Percentiles rank a stretch among this genome's conserved stretches.
phyloP scores from a whole-genome alignment of 345 rosid genomes.

The Turnera subulata region DNA sequence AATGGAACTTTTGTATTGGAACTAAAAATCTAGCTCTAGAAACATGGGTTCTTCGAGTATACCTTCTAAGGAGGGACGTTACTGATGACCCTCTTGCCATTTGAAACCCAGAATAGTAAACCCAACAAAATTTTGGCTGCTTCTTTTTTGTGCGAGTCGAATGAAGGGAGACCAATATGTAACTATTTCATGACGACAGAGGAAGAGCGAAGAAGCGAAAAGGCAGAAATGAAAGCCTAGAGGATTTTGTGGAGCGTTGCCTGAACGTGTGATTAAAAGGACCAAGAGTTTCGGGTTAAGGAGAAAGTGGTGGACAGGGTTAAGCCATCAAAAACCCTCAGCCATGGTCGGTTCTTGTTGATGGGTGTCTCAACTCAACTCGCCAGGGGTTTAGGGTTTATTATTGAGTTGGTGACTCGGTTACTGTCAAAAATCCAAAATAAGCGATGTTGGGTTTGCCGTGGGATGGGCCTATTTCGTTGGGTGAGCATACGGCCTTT shows the following conservation, averaged over 20 bases:
- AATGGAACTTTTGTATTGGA: constrained; percentile 31
- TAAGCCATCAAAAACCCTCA: constrained; percentile 21
- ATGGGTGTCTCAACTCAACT: too few relatives aligned
- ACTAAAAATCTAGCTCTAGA: constrained; percentile 28
- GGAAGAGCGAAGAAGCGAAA: neutral
- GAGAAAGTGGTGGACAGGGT: constrained; percentile 12
- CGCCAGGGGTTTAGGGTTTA: too few relatives aligned
- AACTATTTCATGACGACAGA: too few relatives aligned
- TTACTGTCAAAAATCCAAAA: too few relatives aligned
- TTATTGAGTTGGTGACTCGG: neutral
- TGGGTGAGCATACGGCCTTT: too few relatives aligned
- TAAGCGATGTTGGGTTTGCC: too few relatives aligned
- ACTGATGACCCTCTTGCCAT: constrained; percentile 60
- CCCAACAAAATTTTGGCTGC: neutral
- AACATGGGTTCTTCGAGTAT: constrained; percentile 25
- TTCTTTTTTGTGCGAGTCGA: too few relatives aligned
- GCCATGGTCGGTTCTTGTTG: neutral
- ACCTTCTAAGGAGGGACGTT: constrained; percentile 44
- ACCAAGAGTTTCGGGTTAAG: neutral
- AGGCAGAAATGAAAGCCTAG: neutral
- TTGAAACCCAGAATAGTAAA: constrained; percentile 3
- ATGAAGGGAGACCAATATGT: too few relatives aligned
- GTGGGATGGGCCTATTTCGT: too few relatives aligned
- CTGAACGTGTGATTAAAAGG: neutral
- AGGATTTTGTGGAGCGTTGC: neutral